Base-by-base conservation (phyloP, 306 rosid genomes). In the Corylus heterophylla region DNA sequence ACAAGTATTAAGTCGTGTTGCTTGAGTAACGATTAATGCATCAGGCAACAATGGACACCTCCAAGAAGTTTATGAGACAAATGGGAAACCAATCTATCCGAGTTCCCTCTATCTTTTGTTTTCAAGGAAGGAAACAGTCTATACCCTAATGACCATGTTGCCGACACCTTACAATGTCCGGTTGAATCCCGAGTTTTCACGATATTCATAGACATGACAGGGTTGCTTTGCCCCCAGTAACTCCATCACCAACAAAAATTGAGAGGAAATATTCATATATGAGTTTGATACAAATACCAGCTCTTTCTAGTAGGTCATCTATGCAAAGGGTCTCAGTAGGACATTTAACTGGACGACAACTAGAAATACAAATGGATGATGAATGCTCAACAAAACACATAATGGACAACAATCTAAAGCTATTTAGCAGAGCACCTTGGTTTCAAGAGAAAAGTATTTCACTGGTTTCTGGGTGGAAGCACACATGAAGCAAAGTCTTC, bases 41-140 rank as follows among this genome's bases (percentile, higher is more conserved):
- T 31, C 74, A 86, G 83, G 89, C 87, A 88, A 83, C 80, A 82
- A 79, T 85, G 87, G 52, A 87, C 85, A 79, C 88, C 89, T 81
- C 47, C 50, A 77, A 76, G 89, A 81, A 48, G 69, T 17, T 61
- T 55, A 70, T 59, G 55, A 67, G 51, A 68, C n/a, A 75, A 79
- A 82, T 71, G 84, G 78, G 79, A 76, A 86, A 47, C 86, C 80
- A 86, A 79, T 71, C 76, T 29, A 71, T 69, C 78, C 50, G 39
- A 83, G 49, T 31, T 81, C 83, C 52, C 83, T 77, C 83, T 56
- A 8, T 78, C 59, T 77, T 80, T 83, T 1, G 68, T 84, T 63
- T 86, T 48, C 89, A 79, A 82, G 85, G 79, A 78, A 76, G 74
- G 88, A 78, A 85, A 86, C 76, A 47, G 70, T 74, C 48, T 39